Conservation (phyloP, 2,329 filamentous ascomycete genomes). For the Cordyceps militaris region DNA sequence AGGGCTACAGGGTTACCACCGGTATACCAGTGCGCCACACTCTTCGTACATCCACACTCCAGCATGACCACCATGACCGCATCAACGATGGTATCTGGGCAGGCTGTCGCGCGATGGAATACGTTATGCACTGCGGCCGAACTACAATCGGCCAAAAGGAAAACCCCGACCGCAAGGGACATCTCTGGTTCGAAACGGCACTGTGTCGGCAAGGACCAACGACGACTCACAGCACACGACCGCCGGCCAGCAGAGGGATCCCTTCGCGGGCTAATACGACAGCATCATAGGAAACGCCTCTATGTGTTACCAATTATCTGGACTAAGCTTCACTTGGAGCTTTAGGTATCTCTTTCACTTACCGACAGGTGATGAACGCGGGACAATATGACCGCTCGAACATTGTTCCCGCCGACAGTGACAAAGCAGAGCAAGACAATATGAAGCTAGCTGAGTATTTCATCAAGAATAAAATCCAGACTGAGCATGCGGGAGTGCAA, state of each 20-base stretch:
- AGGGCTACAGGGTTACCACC: too few relatives aligned
- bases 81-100: not conserved
- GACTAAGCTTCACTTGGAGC: not conserved
- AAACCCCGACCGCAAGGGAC: not conserved
- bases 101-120: not conserved
- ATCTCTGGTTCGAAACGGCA: not conserved
- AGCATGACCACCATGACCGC: not conserved
- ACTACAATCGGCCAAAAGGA: not conserved
- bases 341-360: not conserved
- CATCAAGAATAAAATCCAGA: not conserved
- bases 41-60: not conserved
- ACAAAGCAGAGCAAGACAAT: not conserved
- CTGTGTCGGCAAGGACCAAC: not conserved
- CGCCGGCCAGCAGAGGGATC: not conserved
- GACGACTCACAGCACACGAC: not conserved
- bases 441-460: not conserved
- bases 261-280: not conserved
- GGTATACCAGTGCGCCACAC: not conserved
- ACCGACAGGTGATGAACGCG: not conserved
- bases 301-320: not conserved
- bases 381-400: not conserved
- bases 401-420: not conserved
- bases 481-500: not conserved
- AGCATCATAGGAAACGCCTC: not conserved
- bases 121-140: not conserved